Evolutionary conservation across 129 eudicot species (phyloP), one percentile per base, ranked within the genome.

Genomic region (Arctium minus): DNA sequence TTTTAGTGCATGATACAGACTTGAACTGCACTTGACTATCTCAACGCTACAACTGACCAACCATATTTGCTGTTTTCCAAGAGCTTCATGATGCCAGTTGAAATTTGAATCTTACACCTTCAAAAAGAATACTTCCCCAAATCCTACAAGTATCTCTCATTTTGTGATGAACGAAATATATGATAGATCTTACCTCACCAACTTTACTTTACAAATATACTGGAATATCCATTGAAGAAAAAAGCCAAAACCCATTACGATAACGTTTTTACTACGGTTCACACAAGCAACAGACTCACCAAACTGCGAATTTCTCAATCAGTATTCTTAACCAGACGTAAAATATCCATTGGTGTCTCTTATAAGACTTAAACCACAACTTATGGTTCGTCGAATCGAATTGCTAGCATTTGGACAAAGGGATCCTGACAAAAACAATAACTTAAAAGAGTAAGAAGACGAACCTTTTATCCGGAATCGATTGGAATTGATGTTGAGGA

Each of bases 401-500:
- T 56, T 15, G 67, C 67, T 56, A 56, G 22, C 27, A 17, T 60
- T 60, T n/a, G 68, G 29, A 29, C 56, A 46, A 46, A 44, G 2
- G 53, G 13, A 0, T 56, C 18, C 65, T 56, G 65, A 29, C 29
- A 60, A 60, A 60, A 60, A n/a, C 68, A 6, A 60, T 60, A 44
- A 44, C 8, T 18, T 4, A 32, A 1, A 22, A 13, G 53, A 75
- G 5, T 18, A 62, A 82, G 79, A 82, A 75, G 48, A 4, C 44
- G 22, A 82, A 82, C 86, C 86, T 82, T 33, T 70, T 75, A 76
- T 67, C 71, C 5, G 81, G 86, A 67, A 39, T 48, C n/a, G 77
- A 68, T 31, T 72, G 44, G 27, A 82, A 82, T 10, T 82, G 86
- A 36, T 82, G 86, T 3, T 65, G 86, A 75, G 81, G 83, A 44